Base-by-base conservation (phyloP, 1,284 basidiomycete genomes). In the Ceratobasidium sp. region DNA sequence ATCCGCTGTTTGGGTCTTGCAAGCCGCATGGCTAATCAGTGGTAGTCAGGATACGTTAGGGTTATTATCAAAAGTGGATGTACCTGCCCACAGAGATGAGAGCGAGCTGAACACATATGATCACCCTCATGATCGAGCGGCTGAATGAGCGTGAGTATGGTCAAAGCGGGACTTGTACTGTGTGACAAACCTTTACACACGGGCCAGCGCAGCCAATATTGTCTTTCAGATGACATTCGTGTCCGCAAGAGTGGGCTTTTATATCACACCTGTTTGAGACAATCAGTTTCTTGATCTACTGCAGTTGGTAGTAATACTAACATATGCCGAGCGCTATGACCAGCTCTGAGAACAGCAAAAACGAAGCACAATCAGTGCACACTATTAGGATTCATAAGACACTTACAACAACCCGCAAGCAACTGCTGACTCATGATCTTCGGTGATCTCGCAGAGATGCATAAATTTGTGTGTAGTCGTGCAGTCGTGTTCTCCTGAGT, bases 51-150 rank as follows among this genome's bases (percentile, higher is more conserved):
- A 16, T 18, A 26, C n/a, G n/a, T n/a, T n/a, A 14, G 41, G 16
- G 16, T n/a, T 6, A 8, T 18, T 41, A 12, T 30, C 26, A 18
- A n/a, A n/a, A 12, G 46, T 39, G 50, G 2, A 28, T 21, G 6
- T 72, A 85, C 87, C 80, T 84, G 78, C 28, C 86, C 86, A 71
- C 88, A 89, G n/a, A 82, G 82, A 74, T 89, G 88, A 0, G 82
- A 76, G 0, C 79, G 77, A 6, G 87, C 85, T 0, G 86, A 83
- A 76, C 88, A 89, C 57, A 84, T 70, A 74, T 89, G 88, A 1
- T 83, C 84, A 0, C 80, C 81, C 1, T 48, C 41, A 71, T 87
- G 85, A 41, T 79, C 79, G 23, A 80, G 79, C 16, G 82, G 77
- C 85, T 86, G 75, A 23, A 23, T 30, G 26, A 39, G n/a, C 12